Conservation (phyloP, 2,329 filamentous ascomycete genomes). For the Gnomoniopsis sp. region DNA sequence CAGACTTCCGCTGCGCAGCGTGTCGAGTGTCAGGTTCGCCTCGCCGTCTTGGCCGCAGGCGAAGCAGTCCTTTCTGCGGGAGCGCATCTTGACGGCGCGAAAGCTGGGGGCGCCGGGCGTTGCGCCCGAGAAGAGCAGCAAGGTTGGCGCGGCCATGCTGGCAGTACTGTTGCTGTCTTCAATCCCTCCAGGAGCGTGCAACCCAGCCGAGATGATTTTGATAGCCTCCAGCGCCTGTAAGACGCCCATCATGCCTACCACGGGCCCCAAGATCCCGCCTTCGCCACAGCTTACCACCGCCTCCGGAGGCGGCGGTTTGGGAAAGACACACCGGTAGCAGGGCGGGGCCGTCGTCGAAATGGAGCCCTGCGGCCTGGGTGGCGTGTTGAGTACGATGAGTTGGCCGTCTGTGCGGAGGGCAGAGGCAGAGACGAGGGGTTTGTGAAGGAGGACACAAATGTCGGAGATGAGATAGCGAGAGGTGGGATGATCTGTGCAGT, state of each 20-base stretch:
- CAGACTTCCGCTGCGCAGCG: constrained; percentile 61
- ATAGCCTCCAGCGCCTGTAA: constrained; percentile 87
- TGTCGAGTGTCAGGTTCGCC: constrained; percentile 53
- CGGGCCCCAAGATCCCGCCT: constrained; percentile 86
- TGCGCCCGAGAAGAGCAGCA: constrained; percentile 48
- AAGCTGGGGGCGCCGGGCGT: constrained; percentile 44
- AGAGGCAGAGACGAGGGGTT: constrained; percentile 83
- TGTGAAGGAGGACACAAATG: constrained; percentile 73
- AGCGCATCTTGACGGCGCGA: constrained; percentile 70
- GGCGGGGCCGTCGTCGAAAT: constrained; percentile 40
- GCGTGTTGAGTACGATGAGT: constrained; percentile 82
- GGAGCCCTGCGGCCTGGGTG: constrained; percentile 59
- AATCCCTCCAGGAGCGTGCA: constrained; percentile 19
- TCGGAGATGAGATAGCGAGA: constrained; percentile 93
- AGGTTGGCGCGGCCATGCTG: constrained; percentile 23
- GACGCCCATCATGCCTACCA: constrained; percentile 90
- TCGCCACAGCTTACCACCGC: constrained; percentile 86
- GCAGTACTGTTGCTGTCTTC: background rate
- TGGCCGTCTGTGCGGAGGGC: constrained; percentile 88
- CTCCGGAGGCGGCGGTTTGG: constrained; percentile 77
- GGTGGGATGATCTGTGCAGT: constrained; percentile 92
- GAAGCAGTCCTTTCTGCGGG: constrained; percentile 66
- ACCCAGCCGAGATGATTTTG: constrained; percentile 62
- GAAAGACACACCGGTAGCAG: constrained; percentile 93
- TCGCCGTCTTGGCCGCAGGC: constrained; percentile 66